A percentile compares a stretch with the other conserved stretches of the same genome.
Conservation (phyloP, 495 filamentous ascomycete species). For the Halenospora varia region DNA sequence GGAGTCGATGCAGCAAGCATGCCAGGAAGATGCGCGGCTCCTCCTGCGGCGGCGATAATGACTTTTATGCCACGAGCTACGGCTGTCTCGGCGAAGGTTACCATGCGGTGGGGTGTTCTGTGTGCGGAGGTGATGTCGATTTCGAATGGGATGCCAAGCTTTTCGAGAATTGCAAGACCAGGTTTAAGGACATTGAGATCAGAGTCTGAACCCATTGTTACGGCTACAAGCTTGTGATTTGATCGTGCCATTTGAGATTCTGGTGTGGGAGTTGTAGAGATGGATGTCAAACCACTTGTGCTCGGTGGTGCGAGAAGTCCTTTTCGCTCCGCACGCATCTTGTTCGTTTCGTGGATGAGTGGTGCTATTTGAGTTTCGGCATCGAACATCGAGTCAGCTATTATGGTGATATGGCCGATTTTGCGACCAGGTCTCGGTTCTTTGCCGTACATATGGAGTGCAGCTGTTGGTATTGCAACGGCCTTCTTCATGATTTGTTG, state of each 20-base stretch:
- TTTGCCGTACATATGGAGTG: slow-evolving; percentile 90
- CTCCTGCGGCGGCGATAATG: slow-evolving; percentile 92
- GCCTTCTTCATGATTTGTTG: slow-evolving; percentile 60
- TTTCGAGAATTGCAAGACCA: slow-evolving; percentile 69
- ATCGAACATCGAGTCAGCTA: slow-evolving; percentile 60
- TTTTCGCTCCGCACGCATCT: slow-evolving; percentile 58
- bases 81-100: slow-evolving; percentile 65
- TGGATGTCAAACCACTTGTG: no score
- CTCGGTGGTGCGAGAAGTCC: slow-evolving; percentile 17
- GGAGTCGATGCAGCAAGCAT: slow-evolving; percentile 84
- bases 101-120: slow-evolving; percentile 83
- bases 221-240: slow-evolving; percentile 47
- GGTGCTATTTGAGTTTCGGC: slow-evolving; percentile 67
- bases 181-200: slow-evolving; percentile 78
- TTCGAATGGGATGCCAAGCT: slow-evolving; percentile 71
- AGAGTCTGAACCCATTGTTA: slow-evolving; percentile 95
- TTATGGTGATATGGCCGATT: slow-evolving; percentile 89
- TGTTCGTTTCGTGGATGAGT: slow-evolving; percentile 58
- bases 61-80: slow-evolving; percentile 71
- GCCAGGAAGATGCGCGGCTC: slow-evolving; percentile 87
- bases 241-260: not conserved
- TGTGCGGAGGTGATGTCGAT: slow-evolving; percentile 91
- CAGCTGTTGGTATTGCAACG: slow-evolving; percentile 54
- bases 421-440: slow-evolving; percentile 81
- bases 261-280: not conserved